These are phyloP conservation scores for Borovskyia barvae DNA, from an alignment of 208 protist species.

Conservation along the genomic window DNA sequence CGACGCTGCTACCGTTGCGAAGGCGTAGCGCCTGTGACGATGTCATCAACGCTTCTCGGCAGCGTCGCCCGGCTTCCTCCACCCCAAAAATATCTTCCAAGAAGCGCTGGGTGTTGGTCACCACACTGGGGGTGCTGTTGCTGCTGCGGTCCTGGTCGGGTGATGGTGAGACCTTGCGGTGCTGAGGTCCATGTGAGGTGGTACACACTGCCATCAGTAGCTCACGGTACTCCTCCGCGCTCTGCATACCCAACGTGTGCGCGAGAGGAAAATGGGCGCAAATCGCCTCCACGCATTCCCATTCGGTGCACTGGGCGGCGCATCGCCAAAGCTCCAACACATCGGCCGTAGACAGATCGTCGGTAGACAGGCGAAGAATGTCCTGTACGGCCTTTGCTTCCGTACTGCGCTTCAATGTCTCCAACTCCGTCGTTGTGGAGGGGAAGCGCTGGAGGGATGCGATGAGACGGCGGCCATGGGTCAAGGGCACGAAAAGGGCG, in stretches of 20 bases:
- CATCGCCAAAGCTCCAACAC: constrained; percentile 38
- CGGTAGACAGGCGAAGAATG: constrained; percentile 26
- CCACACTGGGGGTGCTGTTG: background rate
- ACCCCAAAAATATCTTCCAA: constrained; percentile 39
- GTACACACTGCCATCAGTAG: constrained; percentile 33
- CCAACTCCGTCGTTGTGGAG: background rate
- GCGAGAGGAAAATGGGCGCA: constrained; percentile 36
- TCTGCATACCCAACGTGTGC: constrained; percentile 25
- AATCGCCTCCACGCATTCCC: constrained; percentile 38
- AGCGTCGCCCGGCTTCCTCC: constrained; percentile 13
- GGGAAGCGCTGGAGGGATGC: constrained; percentile 50
- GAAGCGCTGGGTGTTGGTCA: constrained; percentile 21
- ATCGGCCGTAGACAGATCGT: constrained; percentile 18
- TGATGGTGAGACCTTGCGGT: too few relatives aligned
- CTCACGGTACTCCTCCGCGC: constrained; percentile 31
- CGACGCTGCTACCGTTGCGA: background rate
- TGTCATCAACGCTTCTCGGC: constrained; percentile 12
- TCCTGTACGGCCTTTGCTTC: constrained; percentile 22
- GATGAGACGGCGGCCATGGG: constrained; percentile 23
- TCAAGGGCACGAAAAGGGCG: constrained; percentile 9
- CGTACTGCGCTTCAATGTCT: constrained; percentile 16
- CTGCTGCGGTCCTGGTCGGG: background rate
- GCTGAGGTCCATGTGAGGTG: too few relatives aligned
- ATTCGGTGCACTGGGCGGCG: constrained; percentile 25
- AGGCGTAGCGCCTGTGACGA: background rate